Evolutionary conservation across 176 grass and related monocot species (phyloP).

Genomic region (Dactylis glomerata): DNA sequence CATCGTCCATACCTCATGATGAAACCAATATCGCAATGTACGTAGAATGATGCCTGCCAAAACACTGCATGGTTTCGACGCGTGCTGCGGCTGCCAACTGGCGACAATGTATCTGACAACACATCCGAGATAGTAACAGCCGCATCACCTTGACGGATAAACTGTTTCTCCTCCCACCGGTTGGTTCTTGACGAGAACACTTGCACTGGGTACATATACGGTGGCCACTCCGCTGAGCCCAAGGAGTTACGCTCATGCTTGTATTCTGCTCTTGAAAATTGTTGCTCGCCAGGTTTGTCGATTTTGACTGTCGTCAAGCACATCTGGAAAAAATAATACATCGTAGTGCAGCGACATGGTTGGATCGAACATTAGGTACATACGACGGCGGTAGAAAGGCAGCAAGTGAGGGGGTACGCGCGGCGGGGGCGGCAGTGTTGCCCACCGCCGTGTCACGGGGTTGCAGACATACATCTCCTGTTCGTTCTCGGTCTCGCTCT

Average conservation of each 20-base stretch:
- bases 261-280: neutral
- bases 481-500: too few species aligned
- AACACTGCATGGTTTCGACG: neutral
- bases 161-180: neutral
- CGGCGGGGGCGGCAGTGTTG: neutral
- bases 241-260: neutral
- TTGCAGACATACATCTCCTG: neutral
- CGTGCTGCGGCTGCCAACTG: neutral
- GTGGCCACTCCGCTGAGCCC: neutral
- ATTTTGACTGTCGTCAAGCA: neutral
- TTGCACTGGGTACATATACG: neutral
- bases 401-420: neutral
- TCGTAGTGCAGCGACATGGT: conserved; percentile 5
- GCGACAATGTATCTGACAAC: neutral
- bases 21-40: neutral
- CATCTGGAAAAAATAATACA: neutral
- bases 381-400: neutral
- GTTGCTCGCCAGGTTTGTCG: neutral
- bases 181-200: neutral
- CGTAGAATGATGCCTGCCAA: neutral
- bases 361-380: neutral
- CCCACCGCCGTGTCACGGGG: neutral
- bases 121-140: neutral
- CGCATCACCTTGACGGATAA: neutral
- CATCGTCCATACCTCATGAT: neutral